Evolutionary conservation across 2,329 filamentous ascomycete species (phyloP).

Genomic region (Paramyrothecium sp.): DNA sequence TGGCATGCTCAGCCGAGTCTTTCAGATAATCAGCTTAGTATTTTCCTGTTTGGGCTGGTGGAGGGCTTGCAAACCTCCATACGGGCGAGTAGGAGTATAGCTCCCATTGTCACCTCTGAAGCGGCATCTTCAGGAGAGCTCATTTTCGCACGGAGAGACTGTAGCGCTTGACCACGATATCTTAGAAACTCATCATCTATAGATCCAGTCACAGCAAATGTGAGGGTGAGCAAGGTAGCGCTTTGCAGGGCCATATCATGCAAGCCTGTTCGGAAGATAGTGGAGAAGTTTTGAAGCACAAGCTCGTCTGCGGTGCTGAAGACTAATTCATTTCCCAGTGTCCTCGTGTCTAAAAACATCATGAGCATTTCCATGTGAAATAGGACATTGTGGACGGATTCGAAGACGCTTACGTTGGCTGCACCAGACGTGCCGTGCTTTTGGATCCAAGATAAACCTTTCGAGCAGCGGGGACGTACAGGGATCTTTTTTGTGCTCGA

Average conservation of each 20-base stretch:
- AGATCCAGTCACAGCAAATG: constrained; percentile 23
- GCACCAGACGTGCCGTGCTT: too few species aligned
- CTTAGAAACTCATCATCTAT: constrained; percentile 30
- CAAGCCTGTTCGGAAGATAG: constrained; percentile 28
- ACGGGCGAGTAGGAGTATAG: constrained; percentile 40
- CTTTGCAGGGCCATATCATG: constrained; percentile 35
- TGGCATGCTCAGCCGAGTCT: constrained; percentile 35
- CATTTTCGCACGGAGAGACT: constrained; percentile 32
- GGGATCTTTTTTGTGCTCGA: accelerated
- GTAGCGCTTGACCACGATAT: constrained; percentile 31
- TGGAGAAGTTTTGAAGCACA: constrained; percentile 33
- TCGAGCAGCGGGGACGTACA: accelerated
- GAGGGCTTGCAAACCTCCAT: constrained; percentile 31
- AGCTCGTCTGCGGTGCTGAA: constrained; percentile 35
- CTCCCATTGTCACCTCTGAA: constrained; percentile 35
- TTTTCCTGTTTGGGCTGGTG: background rate
- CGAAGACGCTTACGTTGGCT: background rate
- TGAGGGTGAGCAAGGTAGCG: constrained; percentile 37
- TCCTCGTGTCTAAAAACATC: constrained; percentile 14
- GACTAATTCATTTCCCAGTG: constrained; percentile 28
- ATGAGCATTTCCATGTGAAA: background rate
- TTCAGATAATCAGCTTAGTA: background rate
- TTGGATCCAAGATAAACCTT: too few species aligned
- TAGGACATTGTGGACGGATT: background rate
- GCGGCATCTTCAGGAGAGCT: constrained; percentile 18